Evolutionary conservation across 768 basidiomycete species (phyloP).

Genomic region (Suillus americanus): DNA sequence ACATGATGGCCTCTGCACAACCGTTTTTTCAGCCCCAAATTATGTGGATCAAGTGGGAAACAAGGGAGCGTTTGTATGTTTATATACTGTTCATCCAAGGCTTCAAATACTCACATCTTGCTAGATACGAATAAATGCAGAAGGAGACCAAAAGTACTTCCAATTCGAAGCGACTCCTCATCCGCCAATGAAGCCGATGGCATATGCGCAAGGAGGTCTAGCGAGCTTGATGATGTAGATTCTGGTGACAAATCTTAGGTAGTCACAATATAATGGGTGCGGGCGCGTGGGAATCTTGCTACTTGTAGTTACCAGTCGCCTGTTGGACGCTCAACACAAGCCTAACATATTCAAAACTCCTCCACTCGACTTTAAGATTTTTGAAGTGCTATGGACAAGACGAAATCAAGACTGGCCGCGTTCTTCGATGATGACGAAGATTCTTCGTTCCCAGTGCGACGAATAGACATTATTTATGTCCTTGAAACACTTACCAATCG

Average conservation of each 20-base stretch:
- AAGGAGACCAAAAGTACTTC: constrained; percentile 69
- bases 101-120: constrained; percentile 9
- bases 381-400: constrained; percentile 30
- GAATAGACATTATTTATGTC: constrained; percentile 65
- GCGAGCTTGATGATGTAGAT: constrained; percentile 67
- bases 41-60: constrained; percentile 91
- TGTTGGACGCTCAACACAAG: constrained; percentile 1
- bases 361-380: constrained; percentile 5
- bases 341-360: constrained; percentile 5
- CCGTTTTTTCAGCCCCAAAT: constrained; percentile 95
- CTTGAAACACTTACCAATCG: constrained; percentile 60
- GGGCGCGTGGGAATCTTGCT: constrained; percentile 25
- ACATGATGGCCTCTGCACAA: constrained; percentile 92
- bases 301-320: not conserved
- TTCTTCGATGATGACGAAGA: constrained; percentile 89
- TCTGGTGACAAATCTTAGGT: not conserved
- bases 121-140: constrained; percentile 80
- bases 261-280: not conserved
- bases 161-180: constrained; percentile 88
- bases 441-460: constrained; percentile 88
- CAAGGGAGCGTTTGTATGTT: constrained; percentile 85
- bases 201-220: constrained; percentile 71
- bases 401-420: constrained; percentile 58
- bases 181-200: constrained; percentile 93
- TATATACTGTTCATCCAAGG: constrained; percentile 2